Evolutionary conservation across 2,329 filamentous ascomycete genomes (phyloP).

Genomic region (Karstenula rhodostoma): DNA sequence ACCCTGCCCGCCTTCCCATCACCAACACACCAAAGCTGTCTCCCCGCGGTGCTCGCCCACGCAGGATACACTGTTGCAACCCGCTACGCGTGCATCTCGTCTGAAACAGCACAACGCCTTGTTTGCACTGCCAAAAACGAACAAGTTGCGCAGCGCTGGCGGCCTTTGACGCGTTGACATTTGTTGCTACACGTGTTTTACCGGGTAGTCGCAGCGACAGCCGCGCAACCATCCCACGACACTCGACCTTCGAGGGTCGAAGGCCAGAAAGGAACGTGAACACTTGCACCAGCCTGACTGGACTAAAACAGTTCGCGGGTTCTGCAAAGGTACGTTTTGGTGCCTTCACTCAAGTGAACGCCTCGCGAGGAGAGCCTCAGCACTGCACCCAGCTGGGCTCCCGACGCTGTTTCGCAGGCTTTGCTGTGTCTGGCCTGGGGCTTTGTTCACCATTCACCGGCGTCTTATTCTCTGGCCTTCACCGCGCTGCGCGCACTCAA

Average conservation of each 20-base stretch:
- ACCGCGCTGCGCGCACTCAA: background rate
- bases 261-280: constrained; percentile 15
- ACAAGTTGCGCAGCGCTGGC: constrained; percentile 21
- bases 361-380: background rate
- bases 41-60: constrained; percentile 14
- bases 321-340: background rate
- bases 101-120: constrained; percentile 17
- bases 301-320: background rate
- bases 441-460: background rate
- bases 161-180: constrained; percentile 36
- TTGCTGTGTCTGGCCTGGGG: background rate
- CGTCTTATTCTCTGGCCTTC: background rate
- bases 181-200: constrained; percentile 38
- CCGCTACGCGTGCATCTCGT: constrained; percentile 28
- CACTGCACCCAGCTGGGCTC: background rate
- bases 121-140: constrained; percentile 13
- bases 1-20: constrained; percentile 21
- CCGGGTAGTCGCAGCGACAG: constrained; percentile 21
- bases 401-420: background rate
- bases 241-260: constrained; percentile 22
- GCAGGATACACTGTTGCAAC: constrained; percentile 8
- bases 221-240: constrained; percentile 19
- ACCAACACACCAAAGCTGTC: constrained; percentile 22
- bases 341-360: background rate
- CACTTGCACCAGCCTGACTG: background rate